Evolutionary conservation across 2,329 filamentous ascomycete species (phyloP).

Genomic region (Fusarium armeniacum): DNA sequence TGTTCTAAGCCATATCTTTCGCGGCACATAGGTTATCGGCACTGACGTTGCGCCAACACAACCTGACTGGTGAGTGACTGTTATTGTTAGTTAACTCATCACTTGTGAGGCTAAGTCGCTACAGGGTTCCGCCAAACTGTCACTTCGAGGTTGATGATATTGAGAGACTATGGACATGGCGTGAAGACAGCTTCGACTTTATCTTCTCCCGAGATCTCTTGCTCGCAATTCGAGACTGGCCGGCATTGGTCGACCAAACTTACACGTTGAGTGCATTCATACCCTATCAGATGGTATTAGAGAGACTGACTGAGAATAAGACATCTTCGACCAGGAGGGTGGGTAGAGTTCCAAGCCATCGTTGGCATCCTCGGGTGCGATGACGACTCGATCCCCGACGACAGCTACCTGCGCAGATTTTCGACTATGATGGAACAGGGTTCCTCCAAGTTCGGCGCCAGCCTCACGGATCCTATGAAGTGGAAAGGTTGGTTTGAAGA

Average conservation of each 20-base stretch:
- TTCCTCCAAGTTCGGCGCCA: conserved; percentile 49
- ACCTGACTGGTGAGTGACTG: conserved; percentile 33
- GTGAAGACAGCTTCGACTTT: conserved; percentile 54
- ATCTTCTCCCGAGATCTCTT: conserved; percentile 53
- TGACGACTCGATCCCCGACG: conserved; percentile 43
- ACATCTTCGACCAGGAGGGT: conserved; percentile 34
- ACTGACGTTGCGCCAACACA: conserved; percentile 44
- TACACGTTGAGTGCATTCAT: conserved; percentile 50
- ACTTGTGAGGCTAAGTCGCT: background rate
- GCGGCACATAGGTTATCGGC: conserved; percentile 37
- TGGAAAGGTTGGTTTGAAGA: conserved; percentile 58
- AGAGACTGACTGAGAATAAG: conserved; percentile 9
- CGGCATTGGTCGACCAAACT: conserved; percentile 52
- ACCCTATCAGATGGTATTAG: fast-evolving
- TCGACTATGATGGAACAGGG: conserved; percentile 50
- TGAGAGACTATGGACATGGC: conserved; percentile 56
- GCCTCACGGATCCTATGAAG: conserved; percentile 47
- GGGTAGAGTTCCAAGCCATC: conserved; percentile 46
- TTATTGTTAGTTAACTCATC: fast-evolving
- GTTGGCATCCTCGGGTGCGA: conserved; percentile 44
- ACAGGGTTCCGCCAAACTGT: conserved; percentile 57
- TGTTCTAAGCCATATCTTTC: background rate
- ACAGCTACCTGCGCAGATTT: conserved; percentile 46
- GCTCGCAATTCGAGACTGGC: conserved; percentile 51
- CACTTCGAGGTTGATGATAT: conserved; percentile 57